phyloP scores from a whole-genome alignment of 306 rosid species.

The Acacia acuminata region DNA sequence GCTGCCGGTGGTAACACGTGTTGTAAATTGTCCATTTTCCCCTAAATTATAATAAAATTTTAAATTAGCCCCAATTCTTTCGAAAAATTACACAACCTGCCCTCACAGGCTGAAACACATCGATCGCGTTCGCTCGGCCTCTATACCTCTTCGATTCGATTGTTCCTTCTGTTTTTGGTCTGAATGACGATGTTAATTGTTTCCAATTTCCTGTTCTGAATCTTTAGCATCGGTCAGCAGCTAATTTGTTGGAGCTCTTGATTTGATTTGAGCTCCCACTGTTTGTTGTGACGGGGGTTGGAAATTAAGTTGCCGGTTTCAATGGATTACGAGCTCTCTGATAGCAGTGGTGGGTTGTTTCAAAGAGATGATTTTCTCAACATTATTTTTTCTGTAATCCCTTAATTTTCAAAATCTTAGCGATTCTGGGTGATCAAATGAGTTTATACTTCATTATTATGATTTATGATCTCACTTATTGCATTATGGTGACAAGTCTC shows the following conservation, averaged over 20 bases:
- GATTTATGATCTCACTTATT: not conserved
- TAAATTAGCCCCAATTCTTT: conserved; percentile 30
- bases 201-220: conserved; percentile 18
- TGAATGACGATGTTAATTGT: conserved; percentile 3
- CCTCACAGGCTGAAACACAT: conserved; percentile 30
- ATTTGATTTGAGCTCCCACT: conserved; percentile 19
- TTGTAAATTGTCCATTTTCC: not conserved
- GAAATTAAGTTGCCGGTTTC: conserved; percentile 22
- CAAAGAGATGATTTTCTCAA: not conserved
- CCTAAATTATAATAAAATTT: conserved; percentile 8
- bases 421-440: not conserved
- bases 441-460: not conserved
- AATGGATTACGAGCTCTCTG: conserved; percentile 75
- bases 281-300: conserved; percentile 35
- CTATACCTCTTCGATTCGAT: conserved; percentile 4
- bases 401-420: conserved; percentile 13
- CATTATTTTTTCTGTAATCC: not conserved
- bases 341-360: conserved; percentile 75
- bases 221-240: not conserved
- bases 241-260: conserved; percentile 27
- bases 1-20: not conserved
- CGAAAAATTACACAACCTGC: conserved; percentile 11
- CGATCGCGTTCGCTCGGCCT: conserved; percentile 39
- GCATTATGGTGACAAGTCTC: conserved; percentile 2
- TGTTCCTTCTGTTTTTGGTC: conserved; percentile 19